Evolutionary conservation across 164 flowering plant genomes (phyloP), one percentile per base, ranked within the genome.

Genomic region (Liriodendron chinense): DNA sequence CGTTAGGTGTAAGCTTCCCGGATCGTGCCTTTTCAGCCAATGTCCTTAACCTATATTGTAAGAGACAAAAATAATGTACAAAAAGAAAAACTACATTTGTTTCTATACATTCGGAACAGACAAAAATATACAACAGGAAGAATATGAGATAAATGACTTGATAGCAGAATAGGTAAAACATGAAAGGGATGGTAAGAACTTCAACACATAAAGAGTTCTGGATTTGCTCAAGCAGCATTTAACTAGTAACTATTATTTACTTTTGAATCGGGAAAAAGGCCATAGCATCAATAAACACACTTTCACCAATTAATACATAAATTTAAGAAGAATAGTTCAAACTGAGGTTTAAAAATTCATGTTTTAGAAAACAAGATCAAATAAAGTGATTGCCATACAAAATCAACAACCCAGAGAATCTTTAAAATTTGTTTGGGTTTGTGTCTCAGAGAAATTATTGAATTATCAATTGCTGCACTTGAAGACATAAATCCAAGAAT

Each of bases 11-110:
- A 71, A 96, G 97, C 80, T 92, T 92, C 72, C 97, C 97, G 13
- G 90, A 57, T 74, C 99, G 84, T 67, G 98, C 99, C 83, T 91
- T 96, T 77, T 88, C 97, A 78, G 98, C 99, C 47, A 96, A 87
- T 78, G 91, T n/a, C 96, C 82, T 96, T 96, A 68, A 96, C 90
- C 99, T 96, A 21, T 26, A 26, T 10, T 49, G 34, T 16, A 25
- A 23, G 47, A 69, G 69, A 7, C 25, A 25, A 63, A 57, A 72
- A 56, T 24, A 25, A 18, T n/a, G 1, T 7, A 22, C 13, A 53
- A 23, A 50, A 23, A 70, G 16, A 22, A 70, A 49, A 26, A 23
- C 21, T 13, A 47, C 2, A 9, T 21, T 3, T 3, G 22, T 65
- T 65, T 22, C 26, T 21, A 12, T 24, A 65, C 26, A 53, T 13